A percentile compares a stretch with the other conserved stretches of the same genome.
Evolutionary conservation across 257 asterid species (phyloP).

Genomic region (Haberlea rhodopensis): DNA sequence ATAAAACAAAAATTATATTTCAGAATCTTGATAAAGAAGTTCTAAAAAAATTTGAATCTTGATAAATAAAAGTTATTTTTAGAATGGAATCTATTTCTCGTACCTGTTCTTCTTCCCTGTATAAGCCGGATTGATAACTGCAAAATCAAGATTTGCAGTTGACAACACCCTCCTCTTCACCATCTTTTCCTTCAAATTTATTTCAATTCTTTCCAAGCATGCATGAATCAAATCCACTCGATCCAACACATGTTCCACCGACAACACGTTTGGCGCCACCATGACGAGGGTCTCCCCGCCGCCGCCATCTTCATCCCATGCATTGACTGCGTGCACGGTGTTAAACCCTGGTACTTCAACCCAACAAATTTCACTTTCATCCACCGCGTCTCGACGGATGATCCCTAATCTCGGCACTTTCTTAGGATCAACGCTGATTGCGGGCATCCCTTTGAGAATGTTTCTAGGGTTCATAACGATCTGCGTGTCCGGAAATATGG

Average conservation of each 20-base stretch:
- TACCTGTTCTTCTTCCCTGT: conserved; percentile 52
- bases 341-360: conserved; percentile 56
- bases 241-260: conserved; percentile 48
- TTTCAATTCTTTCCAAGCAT: conserved; percentile 44
- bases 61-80: no score
- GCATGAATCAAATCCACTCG: conserved; percentile 49
- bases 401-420: conserved; percentile 58
- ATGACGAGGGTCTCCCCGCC: conserved; percentile 40
- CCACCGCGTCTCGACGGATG: conserved; percentile 47
- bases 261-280: conserved; percentile 49
- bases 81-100: background rate
- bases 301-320: conserved; percentile 72
- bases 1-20: no score
- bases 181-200: conserved; percentile 40
- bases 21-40: no score
- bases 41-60: no score
- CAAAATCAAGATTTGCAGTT: conserved; percentile 44
- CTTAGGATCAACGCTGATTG: conserved; percentile 31
- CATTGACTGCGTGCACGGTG: conserved; percentile 48
- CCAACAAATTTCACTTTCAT: conserved; percentile 53
- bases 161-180: conserved; percentile 41
- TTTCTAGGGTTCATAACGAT: conserved; percentile 37
- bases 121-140: conserved; percentile 54
- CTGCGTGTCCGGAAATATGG: conserved; percentile 53
- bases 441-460: conserved; percentile 40